A percentile compares a stretch with the other conserved stretches of the same genome.
These are phyloP conservation scores for Emiliania huxleyi DNA, from an alignment of 78 protist species.

Conservation along the genomic window DNA sequence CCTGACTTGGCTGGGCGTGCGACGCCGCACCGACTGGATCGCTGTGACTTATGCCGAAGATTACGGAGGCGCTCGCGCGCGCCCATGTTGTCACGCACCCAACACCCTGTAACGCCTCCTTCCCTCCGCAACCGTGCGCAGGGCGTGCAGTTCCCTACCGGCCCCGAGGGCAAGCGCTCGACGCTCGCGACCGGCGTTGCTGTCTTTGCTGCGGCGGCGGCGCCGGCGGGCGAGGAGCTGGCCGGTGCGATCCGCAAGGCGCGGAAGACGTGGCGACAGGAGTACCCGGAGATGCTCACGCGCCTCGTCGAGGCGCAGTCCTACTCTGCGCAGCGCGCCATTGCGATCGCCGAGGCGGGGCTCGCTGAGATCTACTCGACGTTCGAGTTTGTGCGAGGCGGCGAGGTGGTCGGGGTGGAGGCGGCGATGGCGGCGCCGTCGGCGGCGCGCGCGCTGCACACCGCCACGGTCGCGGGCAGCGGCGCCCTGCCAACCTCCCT, in stretches of 20 bases:
- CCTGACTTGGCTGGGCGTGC: too few species aligned
- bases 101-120: too few species aligned
- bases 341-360: neutral
- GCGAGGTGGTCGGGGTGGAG: neutral
- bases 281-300: neutral
- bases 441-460: neutral
- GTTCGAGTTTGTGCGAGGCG: neutral
- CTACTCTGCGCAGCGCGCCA: neutral
- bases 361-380: neutral
- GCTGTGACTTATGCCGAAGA: too few species aligned
- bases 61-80: too few species aligned
- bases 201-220: neutral
- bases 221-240: neutral
- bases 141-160: neutral
- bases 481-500: neutral
- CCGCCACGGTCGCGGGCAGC: neutral
- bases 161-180: neutral
- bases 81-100: too few species aligned
- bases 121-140: neutral
- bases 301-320: neutral
- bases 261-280: neutral
- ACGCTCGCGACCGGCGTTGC: neutral
- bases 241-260: neutral
- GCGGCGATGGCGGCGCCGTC: neutral
- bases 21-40: too few species aligned